Evolutionary conservation across 2,329 filamentous ascomycete species (phyloP).

Genomic region (Diaporthe caulivora): DNA sequence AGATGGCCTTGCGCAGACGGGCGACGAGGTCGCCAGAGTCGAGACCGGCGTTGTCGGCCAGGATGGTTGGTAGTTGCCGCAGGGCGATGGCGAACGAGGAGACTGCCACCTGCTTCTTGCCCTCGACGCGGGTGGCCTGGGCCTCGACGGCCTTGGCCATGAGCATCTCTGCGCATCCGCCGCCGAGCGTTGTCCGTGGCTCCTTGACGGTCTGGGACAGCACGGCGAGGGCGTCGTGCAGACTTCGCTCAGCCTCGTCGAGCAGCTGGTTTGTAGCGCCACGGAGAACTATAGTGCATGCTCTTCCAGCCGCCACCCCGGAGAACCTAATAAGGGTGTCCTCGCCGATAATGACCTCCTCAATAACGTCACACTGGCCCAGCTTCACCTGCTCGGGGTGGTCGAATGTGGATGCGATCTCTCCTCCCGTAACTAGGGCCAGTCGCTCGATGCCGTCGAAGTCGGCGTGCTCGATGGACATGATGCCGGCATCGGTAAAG

Average conservation of each 20-base stretch:
- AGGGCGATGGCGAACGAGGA: slow-evolving; percentile 90
- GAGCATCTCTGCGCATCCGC: slow-evolving; percentile 97
- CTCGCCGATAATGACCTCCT: slow-evolving; percentile 98
- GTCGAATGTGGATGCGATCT: slow-evolving; percentile 98
- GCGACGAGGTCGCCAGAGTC: slow-evolving; percentile 96
- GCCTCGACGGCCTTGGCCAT: slow-evolving; percentile 99
- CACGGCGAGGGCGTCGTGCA: slow-evolving; percentile 96
- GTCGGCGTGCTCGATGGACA: slow-evolving; percentile 98
- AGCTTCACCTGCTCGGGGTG: slow-evolving; percentile 98
- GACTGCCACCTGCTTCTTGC: slow-evolving; percentile 96
- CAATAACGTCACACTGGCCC: slow-evolving; percentile 93
- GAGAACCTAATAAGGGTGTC: slow-evolving; percentile 98
- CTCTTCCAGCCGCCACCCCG: slow-evolving; percentile 91
- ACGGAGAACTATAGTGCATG: slow-evolving; percentile 96
- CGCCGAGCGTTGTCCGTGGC: slow-evolving; percentile 92
- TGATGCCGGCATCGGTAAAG: slow-evolving; percentile 96
- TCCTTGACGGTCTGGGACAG: slow-evolving; percentile 97
- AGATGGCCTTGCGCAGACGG: slow-evolving; percentile 91
- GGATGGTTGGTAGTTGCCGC: slow-evolving; percentile 93
- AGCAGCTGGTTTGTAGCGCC: slow-evolving; percentile 97
- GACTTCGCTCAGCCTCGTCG: slow-evolving; percentile 94
- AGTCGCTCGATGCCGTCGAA: slow-evolving; percentile 98
- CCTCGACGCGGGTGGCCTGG: slow-evolving; percentile 91
- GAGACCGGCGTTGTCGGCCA: slow-evolving; percentile 96
- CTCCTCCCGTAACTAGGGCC: slow-evolving; percentile 94